phyloP scores from a whole-genome alignment of 148 eudicot genomes.

The Vaccinium vitisidaea region DNA sequence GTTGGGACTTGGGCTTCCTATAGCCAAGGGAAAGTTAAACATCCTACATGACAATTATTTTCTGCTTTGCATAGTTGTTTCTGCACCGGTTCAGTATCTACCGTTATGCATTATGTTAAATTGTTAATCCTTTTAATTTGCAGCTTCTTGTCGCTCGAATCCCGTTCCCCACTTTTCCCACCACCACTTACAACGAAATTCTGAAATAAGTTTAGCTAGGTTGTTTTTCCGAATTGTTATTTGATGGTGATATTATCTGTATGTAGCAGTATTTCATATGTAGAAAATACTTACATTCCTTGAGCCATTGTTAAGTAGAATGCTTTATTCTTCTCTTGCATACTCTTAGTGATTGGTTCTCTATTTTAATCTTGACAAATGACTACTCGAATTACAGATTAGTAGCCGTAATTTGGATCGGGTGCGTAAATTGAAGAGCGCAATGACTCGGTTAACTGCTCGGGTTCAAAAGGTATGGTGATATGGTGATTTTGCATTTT shows the following conservation, averaged over 20 bases:
- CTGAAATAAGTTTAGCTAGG: not conserved
- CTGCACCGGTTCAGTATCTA: no score
- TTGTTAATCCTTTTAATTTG: not conserved
- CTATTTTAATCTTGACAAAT: constrained; percentile 2
- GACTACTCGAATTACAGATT: constrained; percentile 37
- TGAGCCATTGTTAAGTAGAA: not conserved
- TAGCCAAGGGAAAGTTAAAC: not conserved
- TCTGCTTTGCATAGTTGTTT: not conserved
- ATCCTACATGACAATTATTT: not conserved
- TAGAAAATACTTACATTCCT: not conserved
- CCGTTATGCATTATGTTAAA: no score
- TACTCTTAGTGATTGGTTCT: not conserved
- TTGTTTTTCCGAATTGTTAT: not conserved
- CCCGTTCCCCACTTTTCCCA: not conserved
- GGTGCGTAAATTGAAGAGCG: constrained; percentile 77
- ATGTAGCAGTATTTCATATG: not conserved
- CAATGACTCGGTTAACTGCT: constrained; percentile 76
- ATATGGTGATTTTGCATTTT: not conserved
- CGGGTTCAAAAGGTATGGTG: constrained; percentile 68
- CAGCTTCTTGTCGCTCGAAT: not conserved
- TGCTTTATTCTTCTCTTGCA: not conserved
- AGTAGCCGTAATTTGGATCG: constrained; percentile 79
- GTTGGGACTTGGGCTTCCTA: not conserved
- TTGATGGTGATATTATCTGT: not conserved
- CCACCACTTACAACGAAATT: not conserved